These are phyloP conservation scores for Tremellales sp. DNA, from an alignment of 1,284 basidiomycete species.

Conservation along the genomic window DNA sequence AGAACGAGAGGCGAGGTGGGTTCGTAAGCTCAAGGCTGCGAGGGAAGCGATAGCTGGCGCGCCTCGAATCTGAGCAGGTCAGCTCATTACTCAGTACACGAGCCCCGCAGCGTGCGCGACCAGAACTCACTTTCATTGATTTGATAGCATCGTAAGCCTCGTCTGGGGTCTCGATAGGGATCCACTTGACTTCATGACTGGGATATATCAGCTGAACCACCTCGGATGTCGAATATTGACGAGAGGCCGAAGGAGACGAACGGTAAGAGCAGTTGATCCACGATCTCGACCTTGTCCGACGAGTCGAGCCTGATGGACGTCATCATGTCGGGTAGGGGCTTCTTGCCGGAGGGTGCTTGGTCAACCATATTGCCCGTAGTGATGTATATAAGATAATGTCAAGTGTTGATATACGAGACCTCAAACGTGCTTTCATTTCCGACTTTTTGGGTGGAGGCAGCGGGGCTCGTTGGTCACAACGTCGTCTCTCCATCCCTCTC, in stretches of 20 bases:
- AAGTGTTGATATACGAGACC: neutral
- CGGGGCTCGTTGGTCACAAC: neutral
- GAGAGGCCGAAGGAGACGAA: constrained; percentile 22
- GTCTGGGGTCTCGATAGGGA: constrained; percentile 65
- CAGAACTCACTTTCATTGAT: constrained; percentile 68
- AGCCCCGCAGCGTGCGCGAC: neutral
- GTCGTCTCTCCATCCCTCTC: neutral
- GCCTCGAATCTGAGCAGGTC: constrained; percentile 70
- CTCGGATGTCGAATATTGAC: neutral
- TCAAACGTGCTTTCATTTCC: neutral
- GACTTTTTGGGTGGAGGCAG: neutral
- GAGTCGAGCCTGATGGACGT: constrained; percentile 59
- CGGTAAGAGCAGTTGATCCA: constrained; percentile 79
- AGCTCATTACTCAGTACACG: neutral
- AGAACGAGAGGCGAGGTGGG: constrained; percentile 44
- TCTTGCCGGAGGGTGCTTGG: constrained; percentile 32
- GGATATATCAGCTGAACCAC: neutral
- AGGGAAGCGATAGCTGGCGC: constrained; percentile 92
- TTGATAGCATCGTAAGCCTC: constrained; percentile 87
- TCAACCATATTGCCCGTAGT: constrained; percentile 25
- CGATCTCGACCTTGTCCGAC: constrained; percentile 68
- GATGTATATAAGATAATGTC: neutral
- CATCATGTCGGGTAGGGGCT: constrained; percentile 48
- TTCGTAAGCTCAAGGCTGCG: constrained; percentile 71
- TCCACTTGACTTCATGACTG: constrained; percentile 66